Percentiles rank a stretch among this genome's conserved stretches.
These are phyloP conservation scores for Fusarium hainanense DNA, from an alignment of 2,329 filamentous ascomycete species.

Conservation along the genomic window DNA sequence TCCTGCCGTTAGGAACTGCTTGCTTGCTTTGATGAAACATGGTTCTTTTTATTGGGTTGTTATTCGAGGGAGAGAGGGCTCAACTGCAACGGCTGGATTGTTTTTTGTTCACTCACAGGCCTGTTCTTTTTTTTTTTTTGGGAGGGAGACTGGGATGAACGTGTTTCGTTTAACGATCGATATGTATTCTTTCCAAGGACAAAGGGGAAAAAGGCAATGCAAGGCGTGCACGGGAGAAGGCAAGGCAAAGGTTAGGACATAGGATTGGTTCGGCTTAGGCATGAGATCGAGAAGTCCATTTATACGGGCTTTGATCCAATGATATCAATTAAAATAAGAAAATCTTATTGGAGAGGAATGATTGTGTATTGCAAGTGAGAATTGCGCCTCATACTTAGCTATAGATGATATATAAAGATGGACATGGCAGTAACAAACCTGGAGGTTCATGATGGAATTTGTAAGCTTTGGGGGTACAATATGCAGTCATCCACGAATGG, in stretches of 20 bases:
- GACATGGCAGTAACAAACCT: not conserved
- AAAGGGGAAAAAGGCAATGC: conserved; percentile 11
- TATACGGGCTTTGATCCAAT: conserved; percentile 44
- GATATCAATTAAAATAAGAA: conserved; percentile 41
- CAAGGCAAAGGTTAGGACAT: conserved; percentile 33
- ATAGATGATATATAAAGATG: not conserved
- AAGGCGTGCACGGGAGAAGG: conserved; percentile 32
- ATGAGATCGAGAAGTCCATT: conserved; percentile 43
- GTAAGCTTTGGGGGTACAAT: conserved; percentile 18
- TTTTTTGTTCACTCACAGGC: conserved; percentile 30
- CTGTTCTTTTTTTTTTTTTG: not conserved
- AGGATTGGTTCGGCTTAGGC: conserved; percentile 31
- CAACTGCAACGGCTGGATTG: conserved; percentile 44
- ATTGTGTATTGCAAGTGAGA: not conserved
- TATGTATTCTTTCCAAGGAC: conserved; percentile 44
- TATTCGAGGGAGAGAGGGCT: conserved; percentile 42
- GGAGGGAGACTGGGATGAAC: conserved; percentile 37
- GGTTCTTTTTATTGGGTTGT: conserved; percentile 39
- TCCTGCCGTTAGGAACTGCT: conserved; percentile 38
- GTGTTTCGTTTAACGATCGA: conserved; percentile 43
- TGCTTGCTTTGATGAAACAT: conserved; percentile 44
- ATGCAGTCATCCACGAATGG: conserved; percentile 6
- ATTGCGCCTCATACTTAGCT: too few relatives aligned
- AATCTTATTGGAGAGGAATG: conserved; percentile 33
- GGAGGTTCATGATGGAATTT: not conserved